Evolutionary conservation across 2,329 filamentous ascomycete genomes (phyloP).

Genomic region (Penicillium sp.): DNA sequence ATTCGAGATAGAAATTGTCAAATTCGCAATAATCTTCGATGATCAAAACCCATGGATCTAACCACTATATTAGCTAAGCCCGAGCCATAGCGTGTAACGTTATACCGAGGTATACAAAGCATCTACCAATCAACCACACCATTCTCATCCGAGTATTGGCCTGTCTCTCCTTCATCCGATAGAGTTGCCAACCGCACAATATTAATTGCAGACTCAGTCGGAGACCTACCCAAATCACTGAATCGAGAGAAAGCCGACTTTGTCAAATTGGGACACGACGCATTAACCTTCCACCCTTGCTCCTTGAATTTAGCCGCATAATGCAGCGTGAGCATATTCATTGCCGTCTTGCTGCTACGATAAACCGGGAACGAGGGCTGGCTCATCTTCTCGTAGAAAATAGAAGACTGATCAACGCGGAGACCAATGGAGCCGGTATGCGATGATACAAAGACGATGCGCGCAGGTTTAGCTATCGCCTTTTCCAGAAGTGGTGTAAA

Average conservation of each 20-base stretch:
- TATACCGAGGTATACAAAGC: background rate
- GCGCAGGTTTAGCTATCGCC: constrained; percentile 15
- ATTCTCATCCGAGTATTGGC: constrained; percentile 19
- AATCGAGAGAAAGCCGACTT: constrained; percentile 17
- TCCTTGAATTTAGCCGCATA: constrained; percentile 41
- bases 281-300: constrained; percentile 30
- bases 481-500: constrained; percentile 28
- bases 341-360: constrained; percentile 44
- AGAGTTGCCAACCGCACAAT: constrained; percentile 20
- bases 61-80: background rate
- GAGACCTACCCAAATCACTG: constrained; percentile 10
- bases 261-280: constrained; percentile 23
- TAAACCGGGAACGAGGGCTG: constrained; percentile 30
- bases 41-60: background rate
- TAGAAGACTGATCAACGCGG: constrained; percentile 14
- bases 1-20: background rate
- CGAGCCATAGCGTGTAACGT: background rate
- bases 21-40: background rate
- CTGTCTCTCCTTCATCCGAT: constrained; percentile 17
- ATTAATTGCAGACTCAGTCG: constrained; percentile 19
- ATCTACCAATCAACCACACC: constrained; percentile 19
- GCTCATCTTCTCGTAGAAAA: constrained; percentile 10
- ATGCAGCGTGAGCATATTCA: constrained; percentile 47
- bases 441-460: constrained; percentile 29
- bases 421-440: constrained; percentile 22